Evolutionary conservation across 768 basidiomycete genomes (phyloP).

Genomic region (Lentinula guzmanii): DNA sequence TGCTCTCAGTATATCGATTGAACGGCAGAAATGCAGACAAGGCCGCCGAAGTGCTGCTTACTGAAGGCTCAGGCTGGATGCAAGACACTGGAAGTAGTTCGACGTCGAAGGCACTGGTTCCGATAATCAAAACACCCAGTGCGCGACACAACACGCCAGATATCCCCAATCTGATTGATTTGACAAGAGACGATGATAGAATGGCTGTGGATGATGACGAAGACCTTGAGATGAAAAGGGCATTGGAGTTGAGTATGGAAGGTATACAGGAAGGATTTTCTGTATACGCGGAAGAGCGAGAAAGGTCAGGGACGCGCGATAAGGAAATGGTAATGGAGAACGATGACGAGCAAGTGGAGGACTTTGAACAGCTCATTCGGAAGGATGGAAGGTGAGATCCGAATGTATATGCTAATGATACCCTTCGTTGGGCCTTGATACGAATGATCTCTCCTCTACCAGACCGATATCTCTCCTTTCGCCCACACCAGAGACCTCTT

Average conservation of each 20-base stretch:
- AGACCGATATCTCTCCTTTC: slow-evolving; percentile 1
- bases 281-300: not conserved
- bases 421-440: not conserved
- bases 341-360: not conserved
- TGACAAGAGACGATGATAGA: not conserved
- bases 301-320: not conserved
- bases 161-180: not conserved
- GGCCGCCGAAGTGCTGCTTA: not conserved
- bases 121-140: not conserved
- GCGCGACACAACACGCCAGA: not conserved
- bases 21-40: not conserved
- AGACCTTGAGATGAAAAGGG: not conserved
- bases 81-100: not conserved
- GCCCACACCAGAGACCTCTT: not conserved
- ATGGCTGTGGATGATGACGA: not conserved
- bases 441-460: too few species aligned
- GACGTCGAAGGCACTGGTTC: not conserved
- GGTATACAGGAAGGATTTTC: not conserved
- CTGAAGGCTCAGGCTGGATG: too few species aligned
- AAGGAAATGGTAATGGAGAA: not conserved
- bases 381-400: not conserved
- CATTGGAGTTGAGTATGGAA: not conserved
- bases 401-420: not conserved
- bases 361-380: not conserved
- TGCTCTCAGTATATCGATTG: not conserved